These are phyloP conservation scores for Trypanosoma scelopori DNA, from an alignment of 208 protist genomes.

Conservation along the genomic window DNA sequence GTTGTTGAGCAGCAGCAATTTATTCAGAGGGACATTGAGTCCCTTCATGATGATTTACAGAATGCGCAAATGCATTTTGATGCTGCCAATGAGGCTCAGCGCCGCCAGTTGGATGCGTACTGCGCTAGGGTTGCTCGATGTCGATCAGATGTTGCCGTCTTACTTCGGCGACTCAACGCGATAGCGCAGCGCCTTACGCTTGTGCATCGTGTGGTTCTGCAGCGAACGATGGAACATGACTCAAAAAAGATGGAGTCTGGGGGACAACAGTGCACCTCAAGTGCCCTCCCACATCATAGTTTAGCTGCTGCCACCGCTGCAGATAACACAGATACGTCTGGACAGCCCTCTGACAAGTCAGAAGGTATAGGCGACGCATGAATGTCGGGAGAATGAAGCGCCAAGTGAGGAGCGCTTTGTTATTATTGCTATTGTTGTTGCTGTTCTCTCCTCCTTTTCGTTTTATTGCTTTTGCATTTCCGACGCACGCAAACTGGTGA, in stretches of 20 bases:
- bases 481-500: no score
- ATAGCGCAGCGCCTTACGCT: constrained; percentile 10
- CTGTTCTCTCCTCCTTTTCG: no score
- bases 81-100: constrained; percentile 1
- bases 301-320: background rate
- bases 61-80: background rate
- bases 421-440: no score
- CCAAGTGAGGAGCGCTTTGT: no score
- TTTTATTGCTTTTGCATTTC: no score
- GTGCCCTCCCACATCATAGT: background rate
- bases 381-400: no score
- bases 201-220: background rate
- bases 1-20: constrained; percentile 8
- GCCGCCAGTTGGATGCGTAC: constrained; percentile 6
- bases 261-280: background rate
- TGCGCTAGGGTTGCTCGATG: constrained; percentile 9
- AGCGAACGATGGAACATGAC: background rate
- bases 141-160: constrained; percentile 9
- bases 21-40: constrained; percentile 6
- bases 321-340: background rate
- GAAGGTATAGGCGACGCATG: background rate
- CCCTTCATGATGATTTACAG: constrained; percentile 3
- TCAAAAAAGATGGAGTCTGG: background rate
- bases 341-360: background rate
- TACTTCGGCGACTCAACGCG: constrained; percentile 8